A percentile compares a stretch with the other conserved stretches of the same genome.
These are phyloP conservation scores for Neopestalotiopsis clavispora DNA, from an alignment of 2,329 filamentous ascomycete species.

Conservation along the genomic window DNA sequence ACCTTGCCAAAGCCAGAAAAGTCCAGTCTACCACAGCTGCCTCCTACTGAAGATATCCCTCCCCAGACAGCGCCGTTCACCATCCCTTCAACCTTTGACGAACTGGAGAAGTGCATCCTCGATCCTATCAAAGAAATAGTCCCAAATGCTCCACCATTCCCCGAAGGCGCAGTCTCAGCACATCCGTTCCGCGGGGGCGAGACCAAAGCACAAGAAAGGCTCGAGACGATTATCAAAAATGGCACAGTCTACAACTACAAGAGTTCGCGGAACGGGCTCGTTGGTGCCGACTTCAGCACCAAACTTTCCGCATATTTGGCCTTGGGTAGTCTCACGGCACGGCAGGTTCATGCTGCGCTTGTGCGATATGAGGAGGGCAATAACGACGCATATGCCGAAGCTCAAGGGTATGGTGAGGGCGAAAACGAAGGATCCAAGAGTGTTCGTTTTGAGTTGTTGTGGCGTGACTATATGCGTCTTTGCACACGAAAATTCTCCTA, in stretches of 20 bases:
- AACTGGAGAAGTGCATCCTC: conserved; percentile 58
- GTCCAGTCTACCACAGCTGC: conserved; percentile 60
- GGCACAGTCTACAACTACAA: conserved; percentile 70
- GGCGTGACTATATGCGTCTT: conserved; percentile 82
- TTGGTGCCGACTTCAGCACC: conserved; percentile 74
- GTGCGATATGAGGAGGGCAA: conserved; percentile 71
- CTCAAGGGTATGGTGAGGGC: conserved; percentile 67
- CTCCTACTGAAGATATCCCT: conserved; percentile 55
- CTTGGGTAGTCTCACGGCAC: conserved; percentile 73
- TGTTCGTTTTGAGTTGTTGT: conserved; percentile 75
- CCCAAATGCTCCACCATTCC: conserved; percentile 54
- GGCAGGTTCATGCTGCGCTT: conserved; percentile 73
- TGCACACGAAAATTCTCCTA: conserved; percentile 72
- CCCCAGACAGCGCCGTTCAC: conserved; percentile 65
- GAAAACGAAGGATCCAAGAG: conserved; percentile 74
- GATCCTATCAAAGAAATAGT: conserved; percentile 61
- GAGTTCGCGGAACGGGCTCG: conserved; percentile 71
- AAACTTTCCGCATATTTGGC: conserved; percentile 78
- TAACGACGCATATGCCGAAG: conserved; percentile 42
- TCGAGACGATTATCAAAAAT: conserved; percentile 55
- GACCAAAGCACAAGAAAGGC: conserved; percentile 59
- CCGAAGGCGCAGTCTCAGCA: conserved; percentile 58
- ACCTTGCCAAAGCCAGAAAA: conserved; percentile 57
- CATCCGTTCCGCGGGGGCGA: conserved; percentile 76
- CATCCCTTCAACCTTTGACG: conserved; percentile 61